Base-by-base conservation (phyloP, 2,329 filamentous ascomycete species). In the Penicillium frequentans region DNA sequence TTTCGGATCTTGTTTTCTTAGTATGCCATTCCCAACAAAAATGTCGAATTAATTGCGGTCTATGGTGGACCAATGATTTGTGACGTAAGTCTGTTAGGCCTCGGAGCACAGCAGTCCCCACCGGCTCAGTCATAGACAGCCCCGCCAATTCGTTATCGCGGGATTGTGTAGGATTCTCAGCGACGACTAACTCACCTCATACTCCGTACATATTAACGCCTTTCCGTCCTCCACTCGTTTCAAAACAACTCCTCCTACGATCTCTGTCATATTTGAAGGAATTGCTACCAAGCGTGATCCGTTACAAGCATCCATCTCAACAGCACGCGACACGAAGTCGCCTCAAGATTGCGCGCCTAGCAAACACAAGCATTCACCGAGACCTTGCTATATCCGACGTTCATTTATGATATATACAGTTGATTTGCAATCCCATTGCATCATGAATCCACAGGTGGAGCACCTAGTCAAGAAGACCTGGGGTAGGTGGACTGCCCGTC, bases 401-500 rank as follows among this genome's bases (percentile, higher is more conserved):
- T 13, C 13, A 50, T 23, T 26, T 19, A 13, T 13, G 13, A 16
- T 27, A 26, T 19, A n/a, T 13, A 26, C 26, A 19, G 9, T 23
- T 21, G 21, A 27, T 14, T 10, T 21, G n/a, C 6, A 45, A 23
- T 23, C n/a, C 6, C 3, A 31, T 23, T 39, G 27, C 23, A 54
- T 54, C 31, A 73, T 73, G 71, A 64, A 73, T 49, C 26, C 63
- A 35, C 71, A 72, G 61, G 66, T 73, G 52, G 63, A 68, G 10
- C 63, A 66, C 51, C 59, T 73, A 55, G 70, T 73, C 54, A 67
- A 72, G 35, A 72, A 73, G 59, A 67, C 69, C 61, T 73, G 71
- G 71, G 61, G 71, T 73, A 63, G 66, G 71, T 63, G 19, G 13
- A 27, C 29, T 9, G n/a, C 11, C n/a, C 16, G 39, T 50, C 33